These are phyloP conservation scores for Mucor piriformis DNA, from an alignment of 371 early-diverging fungal genomes.

Conservation along the genomic window DNA sequence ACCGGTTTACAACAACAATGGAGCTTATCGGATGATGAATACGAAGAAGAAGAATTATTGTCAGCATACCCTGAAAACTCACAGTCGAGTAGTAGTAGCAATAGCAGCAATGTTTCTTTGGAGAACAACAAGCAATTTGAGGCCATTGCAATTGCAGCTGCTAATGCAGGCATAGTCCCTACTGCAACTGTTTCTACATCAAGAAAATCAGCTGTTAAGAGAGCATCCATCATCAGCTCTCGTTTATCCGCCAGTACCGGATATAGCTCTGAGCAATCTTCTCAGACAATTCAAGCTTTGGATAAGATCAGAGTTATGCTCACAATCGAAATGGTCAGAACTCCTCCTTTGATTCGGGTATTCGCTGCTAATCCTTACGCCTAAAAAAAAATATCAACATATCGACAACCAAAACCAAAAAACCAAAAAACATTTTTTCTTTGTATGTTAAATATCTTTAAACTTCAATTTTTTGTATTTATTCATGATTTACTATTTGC, in stretches of 20 bases:
- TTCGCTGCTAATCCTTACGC: slow-evolving; percentile 65
- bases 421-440: no score
- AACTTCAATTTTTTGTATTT: no score
- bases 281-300: slow-evolving; percentile 67
- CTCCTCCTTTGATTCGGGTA: slow-evolving; percentile 71
- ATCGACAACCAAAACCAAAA: background rate
- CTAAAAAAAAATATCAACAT: slow-evolving; percentile 1
- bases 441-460: no score
- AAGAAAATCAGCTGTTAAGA: slow-evolving; percentile 26
- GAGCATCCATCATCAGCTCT: slow-evolving; percentile 42
- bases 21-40: slow-evolving; percentile 43
- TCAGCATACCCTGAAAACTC: slow-evolving; percentile 29
- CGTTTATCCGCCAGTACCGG: slow-evolving; percentile 42
- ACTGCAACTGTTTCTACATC: background rate
- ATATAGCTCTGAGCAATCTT: slow-evolving; percentile 45
- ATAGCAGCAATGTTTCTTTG: slow-evolving; percentile 31
- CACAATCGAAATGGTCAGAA: slow-evolving; percentile 64
- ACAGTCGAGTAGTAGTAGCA: slow-evolving; percentile 11
- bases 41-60: slow-evolving; percentile 42
- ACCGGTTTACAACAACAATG: slow-evolving; percentile 40
- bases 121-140: slow-evolving; percentile 21
- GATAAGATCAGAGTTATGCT: slow-evolving; percentile 64
- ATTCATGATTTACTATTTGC: no score
- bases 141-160: slow-evolving; percentile 17
- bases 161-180: slow-evolving; percentile 15